Percentiles rank a stretch among this genome's conserved stretches.
Evolutionary conservation across 2,329 filamentous ascomycete genomes (phyloP).

Genomic region (Biscogniauxia sp.): DNA sequence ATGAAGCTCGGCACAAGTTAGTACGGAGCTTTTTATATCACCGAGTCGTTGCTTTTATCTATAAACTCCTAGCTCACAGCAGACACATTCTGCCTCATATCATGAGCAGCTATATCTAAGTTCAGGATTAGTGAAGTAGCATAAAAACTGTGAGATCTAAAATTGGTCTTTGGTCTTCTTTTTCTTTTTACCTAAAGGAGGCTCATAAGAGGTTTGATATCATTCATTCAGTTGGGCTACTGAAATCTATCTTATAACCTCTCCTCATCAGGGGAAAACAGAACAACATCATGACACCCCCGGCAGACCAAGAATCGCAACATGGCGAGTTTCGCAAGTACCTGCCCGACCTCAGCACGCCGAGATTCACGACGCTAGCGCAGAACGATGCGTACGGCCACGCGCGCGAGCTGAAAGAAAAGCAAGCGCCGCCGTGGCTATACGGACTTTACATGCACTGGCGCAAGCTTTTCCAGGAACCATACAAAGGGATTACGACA

Average conservation of each 20-base stretch:
- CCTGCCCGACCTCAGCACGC: conserved; percentile 59
- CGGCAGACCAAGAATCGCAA: conserved; percentile 2
- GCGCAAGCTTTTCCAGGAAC: conserved; percentile 59
- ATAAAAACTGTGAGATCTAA: too few relatives aligned
- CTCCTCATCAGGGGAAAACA: not conserved
- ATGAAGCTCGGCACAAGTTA: not conserved
- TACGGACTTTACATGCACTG: conserved; percentile 60
- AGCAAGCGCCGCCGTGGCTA: conserved; percentile 64
- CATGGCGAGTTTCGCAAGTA: conserved; percentile 50
- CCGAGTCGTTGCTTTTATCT: too few relatives aligned
- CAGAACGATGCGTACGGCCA: conserved; percentile 63
- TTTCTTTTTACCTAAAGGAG: too few relatives aligned
- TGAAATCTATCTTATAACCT: too few relatives aligned
- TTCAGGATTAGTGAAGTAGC: too few relatives aligned
- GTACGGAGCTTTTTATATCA: too few relatives aligned
- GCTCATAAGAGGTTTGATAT: too few relatives aligned
- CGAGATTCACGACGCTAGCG: conserved; percentile 62
- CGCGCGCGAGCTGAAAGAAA: conserved; percentile 56
- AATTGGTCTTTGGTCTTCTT: too few relatives aligned
- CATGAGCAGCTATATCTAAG: too few relatives aligned
- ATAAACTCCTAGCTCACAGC: too few relatives aligned
- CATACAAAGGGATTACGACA: conserved; percentile 67
- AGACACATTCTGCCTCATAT: too few relatives aligned
- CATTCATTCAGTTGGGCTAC: too few relatives aligned
- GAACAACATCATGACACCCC: conserved; percentile 12